Base-by-base conservation (phyloP, 2,329 filamentous ascomycete species). In the Paraconiothyrium sp. region DNA sequence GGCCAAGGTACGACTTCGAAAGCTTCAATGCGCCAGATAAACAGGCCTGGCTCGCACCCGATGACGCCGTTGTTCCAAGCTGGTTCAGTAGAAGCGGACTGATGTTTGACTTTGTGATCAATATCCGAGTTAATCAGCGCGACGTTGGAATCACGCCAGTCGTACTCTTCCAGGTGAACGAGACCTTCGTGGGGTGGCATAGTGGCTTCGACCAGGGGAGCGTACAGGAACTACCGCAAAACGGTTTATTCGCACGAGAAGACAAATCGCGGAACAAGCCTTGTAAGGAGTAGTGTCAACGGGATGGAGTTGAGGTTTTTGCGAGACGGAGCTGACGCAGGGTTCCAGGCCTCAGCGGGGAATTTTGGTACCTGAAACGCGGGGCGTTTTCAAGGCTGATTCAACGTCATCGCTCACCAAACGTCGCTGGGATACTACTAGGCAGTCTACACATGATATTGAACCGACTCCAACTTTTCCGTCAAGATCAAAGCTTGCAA, bases 81-180 rank as follows among this genome's bases (percentile, higher is more conserved):
- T 0, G 89, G 89, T 67, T 91, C 89, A 6, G 85, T 85, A 9
- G 82, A 76, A 3, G 89, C 89, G 11, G 88, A 90, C 61, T 86
- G 86, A 81, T 89, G 86, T 72, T 91, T 91, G 70, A 91, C 85
- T 62, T 84, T 83, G 78, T 90, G 89, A 78, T 91, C 89, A 63
- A 91, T 84, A 63, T 86, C 83, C 57, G 83, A 84, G 60, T 87
- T 86, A 60, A 91, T 86, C 58, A 90, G 82, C 76, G 89, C 87
- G 59, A 90, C 86, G 70, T 91, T 91, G 79, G 85, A 89, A 73
- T 90, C 87, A 68, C 88, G 85, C 79, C 90, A 85, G 73, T 91
- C 86, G 72, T 90, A 90, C 72, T 90, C 84, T 69, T 87, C 86
- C 30, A 78, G 81, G 69, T 90, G 88, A 9, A 90, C 84, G 44